Evolutionary conservation across 352 stramenopile genomes (phyloP), one percentile per base, ranked within the genome.

Genomic region (Phytopythium ostracodes): DNA sequence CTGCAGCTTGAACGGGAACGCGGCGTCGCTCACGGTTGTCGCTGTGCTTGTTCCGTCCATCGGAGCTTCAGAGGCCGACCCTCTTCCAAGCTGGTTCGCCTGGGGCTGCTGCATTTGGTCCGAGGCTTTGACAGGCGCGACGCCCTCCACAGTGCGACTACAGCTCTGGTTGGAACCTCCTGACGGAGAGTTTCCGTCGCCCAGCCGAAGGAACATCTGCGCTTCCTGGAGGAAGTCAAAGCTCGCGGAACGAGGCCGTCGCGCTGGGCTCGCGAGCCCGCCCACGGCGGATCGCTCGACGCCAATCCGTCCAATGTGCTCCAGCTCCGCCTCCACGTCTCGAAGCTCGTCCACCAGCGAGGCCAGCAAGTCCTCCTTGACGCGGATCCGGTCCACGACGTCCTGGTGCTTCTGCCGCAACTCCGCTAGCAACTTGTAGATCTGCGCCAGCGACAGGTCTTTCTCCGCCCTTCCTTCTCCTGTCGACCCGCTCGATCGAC

Each of bases 271-370:
- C 3, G 38, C 17, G 43, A 15, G 18, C 11, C 20, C 27, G 0
- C 31, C 27, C 4, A 15, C 11, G 22, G 10, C 33, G 8, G 11
- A 33, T 38, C 2, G 27, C 40, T 24, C 14, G 15, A 10, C 38
- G 25, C 27, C 36, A 2, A 78, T 33, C 1, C 76, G 70, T 11
- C 71, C 80, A 47, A 88, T 88, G 22, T 87, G 71, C 33, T 64
- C 43, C 11, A 90, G 66, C 44, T 88, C 78, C 10, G 72, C 69
- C 54, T 90, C 79, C 2, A 90, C 73, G 12, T 87, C 78, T 36
- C 82, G 83, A 4, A 90, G 64, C 59, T 90, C 81, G 3, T 71
- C 67, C 0, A 90, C 63, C 10, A 90, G 66, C 9, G 76, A 72
- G 15, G 76, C 66, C 46, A 88, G 66, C 5, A 70, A 59, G 12